phyloP scores from a whole-genome alignment of 2,329 filamentous ascomycete genomes.

The Phoma sp. region DNA sequence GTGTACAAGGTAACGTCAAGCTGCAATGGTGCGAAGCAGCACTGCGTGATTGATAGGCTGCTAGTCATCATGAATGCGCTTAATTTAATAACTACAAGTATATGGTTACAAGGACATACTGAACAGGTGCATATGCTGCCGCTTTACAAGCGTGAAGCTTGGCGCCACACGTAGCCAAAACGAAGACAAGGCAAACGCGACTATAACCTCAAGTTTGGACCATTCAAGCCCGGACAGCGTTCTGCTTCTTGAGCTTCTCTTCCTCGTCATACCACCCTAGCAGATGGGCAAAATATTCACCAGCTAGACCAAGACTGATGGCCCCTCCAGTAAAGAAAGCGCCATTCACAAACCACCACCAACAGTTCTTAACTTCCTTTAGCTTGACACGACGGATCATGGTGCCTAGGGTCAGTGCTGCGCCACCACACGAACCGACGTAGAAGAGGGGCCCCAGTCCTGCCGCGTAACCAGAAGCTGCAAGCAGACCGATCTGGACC shows the following conservation, averaged over 20 bases:
- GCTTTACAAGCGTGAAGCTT: too few relatives aligned
- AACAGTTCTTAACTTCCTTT: constrained; percentile 63
- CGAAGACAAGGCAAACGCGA: too few relatives aligned
- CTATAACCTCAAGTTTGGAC: too few relatives aligned
- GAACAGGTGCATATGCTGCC: too few relatives aligned
- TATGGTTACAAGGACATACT: too few relatives aligned
- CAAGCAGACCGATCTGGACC: constrained; percentile 72
- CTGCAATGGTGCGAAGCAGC: too few relatives aligned
- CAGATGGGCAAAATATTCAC: constrained; percentile 56
- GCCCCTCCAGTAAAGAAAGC: constrained; percentile 67
- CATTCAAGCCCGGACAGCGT: too few relatives aligned
- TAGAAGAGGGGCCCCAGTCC: constrained; percentile 66
- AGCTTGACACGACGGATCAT: constrained; percentile 67
- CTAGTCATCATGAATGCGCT: too few relatives aligned
- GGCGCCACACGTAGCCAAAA: too few relatives aligned
- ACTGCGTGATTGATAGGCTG: too few relatives aligned
- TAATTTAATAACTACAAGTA: too few relatives aligned
- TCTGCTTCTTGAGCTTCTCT: constrained; percentile 11
- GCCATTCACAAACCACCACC: constrained; percentile 70
- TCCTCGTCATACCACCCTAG: constrained; percentile 32
- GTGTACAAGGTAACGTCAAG: too few relatives aligned
- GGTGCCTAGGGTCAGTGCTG: constrained; percentile 58
- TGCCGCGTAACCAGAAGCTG: constrained; percentile 69
- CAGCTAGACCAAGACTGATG: constrained; percentile 61
- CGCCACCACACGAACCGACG: constrained; percentile 63